Conservation (phyloP, 73 alveolate genomes). For the Tetrahymena thermophila region DNA sequence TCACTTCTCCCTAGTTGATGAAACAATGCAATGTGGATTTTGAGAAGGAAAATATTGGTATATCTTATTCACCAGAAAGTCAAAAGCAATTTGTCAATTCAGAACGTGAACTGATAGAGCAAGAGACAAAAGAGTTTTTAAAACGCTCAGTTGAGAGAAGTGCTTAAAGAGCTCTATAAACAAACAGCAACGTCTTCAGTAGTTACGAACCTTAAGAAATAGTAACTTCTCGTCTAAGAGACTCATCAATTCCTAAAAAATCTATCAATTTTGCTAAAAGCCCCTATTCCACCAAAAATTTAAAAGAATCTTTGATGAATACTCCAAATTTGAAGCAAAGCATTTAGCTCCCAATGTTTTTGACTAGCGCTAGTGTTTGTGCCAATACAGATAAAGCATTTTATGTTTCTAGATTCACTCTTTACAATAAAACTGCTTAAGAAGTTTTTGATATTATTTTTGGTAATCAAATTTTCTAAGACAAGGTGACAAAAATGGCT, state of each 20-base stretch:
- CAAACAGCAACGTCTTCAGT: neutral
- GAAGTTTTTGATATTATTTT: neutral
- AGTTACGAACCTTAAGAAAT: neutral
- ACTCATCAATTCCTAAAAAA: neutral
- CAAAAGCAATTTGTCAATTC: neutral
- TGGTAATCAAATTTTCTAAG: neutral
- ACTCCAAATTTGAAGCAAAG: neutral
- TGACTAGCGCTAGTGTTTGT: neutral
- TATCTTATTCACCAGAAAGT: neutral
- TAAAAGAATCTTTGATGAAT: neutral
- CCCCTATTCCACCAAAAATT: neutral
- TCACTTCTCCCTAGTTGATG: conserved; percentile 1
- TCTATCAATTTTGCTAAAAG: neutral
- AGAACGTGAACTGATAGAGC: neutral
- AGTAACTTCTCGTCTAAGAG: neutral
- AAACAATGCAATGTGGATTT: neutral
- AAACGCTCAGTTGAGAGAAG: neutral
- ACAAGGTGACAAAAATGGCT: neutral
- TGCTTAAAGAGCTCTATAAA: neutral
- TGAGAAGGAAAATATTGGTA: neutral
- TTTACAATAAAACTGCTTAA: neutral
- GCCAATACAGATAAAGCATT: neutral
- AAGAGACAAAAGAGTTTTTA: neutral
- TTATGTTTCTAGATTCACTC: neutral
- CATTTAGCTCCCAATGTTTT: neutral